Percentiles rank a stretch among this genome's conserved stretches.
These are phyloP conservation scores for Microdochium trichocladiopsis DNA, from an alignment of 2,329 filamentous ascomycete genomes.

Conservation along the genomic window DNA sequence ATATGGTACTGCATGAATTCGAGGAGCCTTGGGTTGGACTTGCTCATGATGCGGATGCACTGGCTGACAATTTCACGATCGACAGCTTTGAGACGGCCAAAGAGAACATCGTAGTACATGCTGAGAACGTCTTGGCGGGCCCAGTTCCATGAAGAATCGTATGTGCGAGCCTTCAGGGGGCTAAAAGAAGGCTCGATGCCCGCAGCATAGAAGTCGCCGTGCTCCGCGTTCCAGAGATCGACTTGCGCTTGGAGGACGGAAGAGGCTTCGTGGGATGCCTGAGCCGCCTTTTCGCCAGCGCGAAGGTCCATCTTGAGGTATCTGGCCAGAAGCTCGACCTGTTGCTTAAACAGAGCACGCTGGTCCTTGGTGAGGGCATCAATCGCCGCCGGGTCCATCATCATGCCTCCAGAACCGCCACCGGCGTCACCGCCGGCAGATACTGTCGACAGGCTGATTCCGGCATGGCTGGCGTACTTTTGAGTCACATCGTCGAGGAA, in stretches of 20 bases:
- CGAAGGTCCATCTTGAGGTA: slow-evolving; percentile 97
- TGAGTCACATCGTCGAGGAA: slow-evolving; percentile 85
- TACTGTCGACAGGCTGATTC: slow-evolving; percentile 74
- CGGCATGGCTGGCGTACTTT: slow-evolving; percentile 80
- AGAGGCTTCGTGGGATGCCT: slow-evolving; percentile 78
- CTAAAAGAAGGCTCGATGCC: slow-evolving; percentile 95
- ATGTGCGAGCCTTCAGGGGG: slow-evolving; percentile 86
- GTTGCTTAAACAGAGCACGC: slow-evolving; percentile 92
- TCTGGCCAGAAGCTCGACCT: slow-evolving; percentile 87
- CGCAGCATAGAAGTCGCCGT: slow-evolving; percentile 91
- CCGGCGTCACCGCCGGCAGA: slow-evolving; percentile 67
- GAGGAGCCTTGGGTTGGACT: slow-evolving; percentile 88
- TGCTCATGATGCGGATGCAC: slow-evolving; percentile 99
- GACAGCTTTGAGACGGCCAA: slow-evolving; percentile 84
- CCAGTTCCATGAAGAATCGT: slow-evolving; percentile 99
- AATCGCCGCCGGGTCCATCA: slow-evolving; percentile 98
- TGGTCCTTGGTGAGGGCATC: slow-evolving; percentile 98
- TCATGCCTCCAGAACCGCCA: slow-evolving; percentile 77
- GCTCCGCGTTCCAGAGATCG: slow-evolving; percentile 90
- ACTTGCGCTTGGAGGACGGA: slow-evolving; percentile 86
- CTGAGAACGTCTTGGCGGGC: slow-evolving; percentile 91
- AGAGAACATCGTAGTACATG: slow-evolving; percentile 99
- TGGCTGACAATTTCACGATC: slow-evolving; percentile 98
- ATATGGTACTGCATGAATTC: slow-evolving; percentile 99
- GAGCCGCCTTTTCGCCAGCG: slow-evolving; percentile 89